phyloP scores from a whole-genome alignment of 257 asterid genomes.

The Solanum etuberosum region DNA sequence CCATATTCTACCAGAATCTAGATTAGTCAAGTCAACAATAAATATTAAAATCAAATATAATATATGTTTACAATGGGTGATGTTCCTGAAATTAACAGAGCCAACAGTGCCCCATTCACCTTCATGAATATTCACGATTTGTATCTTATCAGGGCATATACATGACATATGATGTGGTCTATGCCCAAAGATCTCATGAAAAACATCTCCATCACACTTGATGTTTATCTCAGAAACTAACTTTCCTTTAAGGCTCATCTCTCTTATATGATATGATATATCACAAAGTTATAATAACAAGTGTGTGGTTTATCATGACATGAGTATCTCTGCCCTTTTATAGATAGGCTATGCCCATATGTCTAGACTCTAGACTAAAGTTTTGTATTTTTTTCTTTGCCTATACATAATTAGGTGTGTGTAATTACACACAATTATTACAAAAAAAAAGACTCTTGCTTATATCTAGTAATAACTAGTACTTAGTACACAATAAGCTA shows the following conservation, averaged over 20 bases:
- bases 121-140: neutral
- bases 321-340: too few species aligned
- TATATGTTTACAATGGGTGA: neutral
- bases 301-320: neutral
- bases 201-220: neutral
- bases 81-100: neutral
- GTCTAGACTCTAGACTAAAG: neutral
- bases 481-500: too few species aligned
- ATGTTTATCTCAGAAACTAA: neutral
- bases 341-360: too few species aligned
- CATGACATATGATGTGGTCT: neutral
- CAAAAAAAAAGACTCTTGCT: too few species aligned
- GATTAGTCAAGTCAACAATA: neutral
- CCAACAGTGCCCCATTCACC: constrained; percentile 5
- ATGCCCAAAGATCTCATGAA: neutral
- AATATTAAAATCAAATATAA: neutral
- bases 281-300: neutral
- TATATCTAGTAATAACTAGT: too few species aligned
- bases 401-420: too few species aligned
- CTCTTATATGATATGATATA: neutral
- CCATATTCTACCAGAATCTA: too few species aligned
- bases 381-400: too few species aligned
- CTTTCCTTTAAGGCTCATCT: neutral
- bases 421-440: too few species aligned
- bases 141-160: neutral